phyloP scores from a whole-genome alignment of 2,329 filamentous ascomycete genomes.

The Ophiostoma populinum region DNA sequence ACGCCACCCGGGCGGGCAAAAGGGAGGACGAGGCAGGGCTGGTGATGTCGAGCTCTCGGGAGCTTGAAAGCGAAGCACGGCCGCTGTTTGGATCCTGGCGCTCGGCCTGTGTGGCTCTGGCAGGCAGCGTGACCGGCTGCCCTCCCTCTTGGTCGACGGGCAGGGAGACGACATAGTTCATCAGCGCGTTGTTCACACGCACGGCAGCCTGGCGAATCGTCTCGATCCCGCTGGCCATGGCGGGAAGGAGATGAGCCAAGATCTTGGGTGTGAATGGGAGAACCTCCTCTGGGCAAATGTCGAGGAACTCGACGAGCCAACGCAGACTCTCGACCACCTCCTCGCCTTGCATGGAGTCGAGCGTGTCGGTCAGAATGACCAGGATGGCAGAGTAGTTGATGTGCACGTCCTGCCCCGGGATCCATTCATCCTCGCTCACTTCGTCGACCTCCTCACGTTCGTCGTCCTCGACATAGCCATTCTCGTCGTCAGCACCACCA shows the following conservation, averaged over 20 bases:
- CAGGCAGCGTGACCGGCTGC: no score
- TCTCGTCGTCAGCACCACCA: constrained; percentile 64
- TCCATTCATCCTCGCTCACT: constrained; percentile 78
- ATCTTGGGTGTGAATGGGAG: constrained; percentile 87
- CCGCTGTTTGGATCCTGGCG: constrained; percentile 29
- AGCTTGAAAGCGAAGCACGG: constrained; percentile 34
- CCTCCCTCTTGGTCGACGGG: constrained; percentile 52
- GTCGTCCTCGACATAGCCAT: constrained; percentile 38
- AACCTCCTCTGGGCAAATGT: constrained; percentile 94
- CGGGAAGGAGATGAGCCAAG: constrained; percentile 77
- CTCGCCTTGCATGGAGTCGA: constrained; percentile 66
- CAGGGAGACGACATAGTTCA: constrained; percentile 86
- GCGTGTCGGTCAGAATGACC: constrained; percentile 75
- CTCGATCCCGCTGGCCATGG: constrained; percentile 83
- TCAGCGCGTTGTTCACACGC: constrained; percentile 75
- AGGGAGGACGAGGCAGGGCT: constrained; percentile 27
- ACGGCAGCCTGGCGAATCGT: constrained; percentile 75
- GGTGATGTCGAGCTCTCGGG: constrained; percentile 33
- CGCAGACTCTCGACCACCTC: constrained; percentile 80
- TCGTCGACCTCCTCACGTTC: constrained; percentile 40
- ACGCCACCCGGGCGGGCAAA: background rate
- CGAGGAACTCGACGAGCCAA: constrained; percentile 93
- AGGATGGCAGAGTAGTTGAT: constrained; percentile 86
- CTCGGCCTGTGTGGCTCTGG: constrained; percentile 16
- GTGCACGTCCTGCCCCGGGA: constrained; percentile 90